phyloP scores from a whole-genome alignment of 2,329 filamentous ascomycete species.

The Aspergillus niger region DNA sequence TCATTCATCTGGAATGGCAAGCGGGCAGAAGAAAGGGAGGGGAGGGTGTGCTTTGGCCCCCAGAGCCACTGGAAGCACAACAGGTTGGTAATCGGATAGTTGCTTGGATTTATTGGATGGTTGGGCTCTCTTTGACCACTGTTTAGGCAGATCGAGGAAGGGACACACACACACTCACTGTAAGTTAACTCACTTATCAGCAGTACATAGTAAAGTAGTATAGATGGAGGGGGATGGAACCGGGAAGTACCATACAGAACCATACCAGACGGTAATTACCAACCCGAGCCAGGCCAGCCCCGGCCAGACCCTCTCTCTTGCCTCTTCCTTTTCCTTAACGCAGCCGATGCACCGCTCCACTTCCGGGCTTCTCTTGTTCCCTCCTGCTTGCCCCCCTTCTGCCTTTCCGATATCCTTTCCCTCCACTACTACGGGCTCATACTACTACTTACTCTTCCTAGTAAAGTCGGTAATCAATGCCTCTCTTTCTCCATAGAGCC shows the following conservation, averaged over 20 bases:
- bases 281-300: not conserved
- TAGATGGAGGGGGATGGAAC: not conserved
- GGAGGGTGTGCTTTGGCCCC: not conserved
- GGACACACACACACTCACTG: no score
- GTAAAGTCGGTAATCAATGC: not conserved
- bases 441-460: not conserved
- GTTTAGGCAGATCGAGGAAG: not conserved
- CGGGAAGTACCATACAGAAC: not conserved
- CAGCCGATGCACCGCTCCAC: conserved; percentile 1
- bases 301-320: not conserved
- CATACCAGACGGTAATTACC: not conserved
- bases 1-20: not conserved
- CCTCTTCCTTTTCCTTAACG: not conserved
- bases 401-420: conserved; percentile 9
- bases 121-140: not conserved
- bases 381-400: not conserved
- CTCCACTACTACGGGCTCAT: not conserved
- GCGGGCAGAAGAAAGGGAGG: not conserved
- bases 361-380: not conserved
- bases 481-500: not conserved
- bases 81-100: conserved; percentile 1
- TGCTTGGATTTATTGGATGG: not conserved
- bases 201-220: not conserved
- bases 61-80: not conserved
- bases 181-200: not conserved